phyloP scores from a whole-genome alignment of 768 basidiomycete genomes.

The Cystobasidium ongulense region DNA sequence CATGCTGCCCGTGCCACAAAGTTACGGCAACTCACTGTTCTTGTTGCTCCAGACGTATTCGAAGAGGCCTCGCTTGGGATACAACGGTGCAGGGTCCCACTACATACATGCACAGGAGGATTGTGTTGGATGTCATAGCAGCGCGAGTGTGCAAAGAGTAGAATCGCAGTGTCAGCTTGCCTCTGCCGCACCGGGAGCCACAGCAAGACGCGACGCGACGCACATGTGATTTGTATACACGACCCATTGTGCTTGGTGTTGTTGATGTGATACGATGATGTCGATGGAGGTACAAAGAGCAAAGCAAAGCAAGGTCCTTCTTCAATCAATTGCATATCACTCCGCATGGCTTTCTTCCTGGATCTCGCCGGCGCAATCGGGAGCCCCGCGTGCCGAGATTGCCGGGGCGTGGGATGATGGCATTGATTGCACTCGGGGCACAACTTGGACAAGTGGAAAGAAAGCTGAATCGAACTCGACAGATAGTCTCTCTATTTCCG shows the following conservation, averaged over 20 bases:
- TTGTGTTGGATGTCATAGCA: neutral
- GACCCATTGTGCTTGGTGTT: neutral
- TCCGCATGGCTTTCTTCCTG: neutral
- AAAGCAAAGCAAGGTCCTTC: too few relatives aligned
- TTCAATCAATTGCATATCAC: neutral
- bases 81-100: slow-evolving; percentile 24
- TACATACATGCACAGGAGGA: neutral
- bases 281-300: neutral
- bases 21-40: slow-evolving; percentile 14
- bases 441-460: too few relatives aligned
- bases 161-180: neutral
- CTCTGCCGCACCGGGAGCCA: neutral
- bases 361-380: neutral
- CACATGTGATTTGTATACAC: slow-evolving; percentile 27
- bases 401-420: neutral
- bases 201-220: neutral
- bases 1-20: neutral
- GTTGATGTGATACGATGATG: neutral
- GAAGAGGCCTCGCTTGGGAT: slow-evolving; percentile 27
- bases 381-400: neutral
- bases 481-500: neutral
- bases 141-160: neutral
- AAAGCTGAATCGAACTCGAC: too few relatives aligned
- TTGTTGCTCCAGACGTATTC: slow-evolving; percentile 28
- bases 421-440: neutral